Percentiles rank a stretch among this genome's conserved stretches.
These are phyloP conservation scores for Naganishia liquefaciens DNA, from an alignment of 1,284 basidiomycete genomes.

Conservation along the genomic window DNA sequence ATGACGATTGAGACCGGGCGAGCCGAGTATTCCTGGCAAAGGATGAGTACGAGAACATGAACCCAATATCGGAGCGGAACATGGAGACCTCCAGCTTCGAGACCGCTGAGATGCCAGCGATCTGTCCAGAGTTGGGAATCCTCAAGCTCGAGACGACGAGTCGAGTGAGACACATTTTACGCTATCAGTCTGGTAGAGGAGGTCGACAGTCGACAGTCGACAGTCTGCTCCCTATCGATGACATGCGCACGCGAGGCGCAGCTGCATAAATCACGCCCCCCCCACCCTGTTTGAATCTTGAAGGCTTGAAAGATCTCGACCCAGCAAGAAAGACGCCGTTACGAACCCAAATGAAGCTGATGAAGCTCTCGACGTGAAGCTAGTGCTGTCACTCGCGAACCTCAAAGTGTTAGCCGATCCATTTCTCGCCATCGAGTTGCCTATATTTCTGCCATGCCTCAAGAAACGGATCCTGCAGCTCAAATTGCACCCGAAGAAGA, in stretches of 20 bases:
- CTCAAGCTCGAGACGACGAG: neutral
- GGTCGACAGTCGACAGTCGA: too few species aligned
- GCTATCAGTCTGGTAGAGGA: neutral
- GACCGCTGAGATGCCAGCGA: too few species aligned
- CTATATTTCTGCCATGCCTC: neutral
- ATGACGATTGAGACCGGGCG: too few species aligned
- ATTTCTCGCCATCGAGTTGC: too few species aligned
- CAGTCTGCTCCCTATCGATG: too few species aligned
- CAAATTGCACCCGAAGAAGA: conserved; percentile 4
- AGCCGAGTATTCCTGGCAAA: neutral
- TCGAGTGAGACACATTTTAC: conserved; percentile 16
- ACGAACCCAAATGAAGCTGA: neutral
- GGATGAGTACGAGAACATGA: too few species aligned
- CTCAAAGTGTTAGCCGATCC: neutral
- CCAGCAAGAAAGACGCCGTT: neutral
- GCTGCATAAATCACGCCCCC: too few species aligned
- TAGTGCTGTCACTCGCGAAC: neutral
- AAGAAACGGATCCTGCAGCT: neutral
- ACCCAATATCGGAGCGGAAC: neutral
- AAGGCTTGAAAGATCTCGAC: neutral
- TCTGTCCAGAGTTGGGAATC: neutral
- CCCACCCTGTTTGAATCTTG: too few species aligned
- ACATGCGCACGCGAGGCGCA: too few species aligned
- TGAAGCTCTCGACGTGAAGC: conserved; percentile 10
- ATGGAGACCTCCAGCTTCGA: too few species aligned